These are phyloP conservation scores for Gnomoniopsis sp. DNA, from an alignment of 2,329 filamentous ascomycete genomes.

Conservation along the genomic window DNA sequence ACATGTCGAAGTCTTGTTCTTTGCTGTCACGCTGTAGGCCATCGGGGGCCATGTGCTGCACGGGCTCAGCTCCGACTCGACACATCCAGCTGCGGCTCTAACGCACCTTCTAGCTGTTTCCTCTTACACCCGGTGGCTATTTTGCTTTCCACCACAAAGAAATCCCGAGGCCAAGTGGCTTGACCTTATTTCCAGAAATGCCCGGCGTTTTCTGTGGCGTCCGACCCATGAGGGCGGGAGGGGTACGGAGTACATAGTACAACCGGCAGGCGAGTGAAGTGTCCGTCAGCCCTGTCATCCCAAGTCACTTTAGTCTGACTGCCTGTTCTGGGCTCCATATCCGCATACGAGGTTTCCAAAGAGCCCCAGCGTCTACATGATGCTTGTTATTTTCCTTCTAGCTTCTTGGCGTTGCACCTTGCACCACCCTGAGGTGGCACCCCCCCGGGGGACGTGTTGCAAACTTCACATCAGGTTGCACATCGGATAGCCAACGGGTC, in stretches of 20 bases:
- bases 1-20: neutral
- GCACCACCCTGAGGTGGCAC: neutral
- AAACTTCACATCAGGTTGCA: too few relatives aligned
- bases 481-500: too few relatives aligned
- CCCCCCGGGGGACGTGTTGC: too few relatives aligned
- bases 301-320: neutral
- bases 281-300: neutral
- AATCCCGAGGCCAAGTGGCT: constrained; percentile 3
- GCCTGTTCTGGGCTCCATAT: neutral
- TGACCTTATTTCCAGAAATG: constrained; percentile 2
- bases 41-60: neutral
- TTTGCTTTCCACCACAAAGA: constrained; percentile 1
- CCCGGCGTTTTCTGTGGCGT: constrained; percentile 5
- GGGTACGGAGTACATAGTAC: too few relatives aligned
- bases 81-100: constrained; percentile 4
- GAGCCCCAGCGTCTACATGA: neutral
- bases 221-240: neutral
- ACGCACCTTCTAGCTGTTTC: neutral
- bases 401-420: constrained; percentile 12
- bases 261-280: constrained; percentile 1
- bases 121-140: neutral
- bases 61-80: constrained; percentile 6
- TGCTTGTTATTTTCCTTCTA: constrained; percentile 14
- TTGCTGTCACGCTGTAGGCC: neutral
- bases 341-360: constrained; percentile 10